Base-by-base conservation (phyloP, 2,329 filamentous ascomycete species). In the Botryotinia globosa region DNA sequence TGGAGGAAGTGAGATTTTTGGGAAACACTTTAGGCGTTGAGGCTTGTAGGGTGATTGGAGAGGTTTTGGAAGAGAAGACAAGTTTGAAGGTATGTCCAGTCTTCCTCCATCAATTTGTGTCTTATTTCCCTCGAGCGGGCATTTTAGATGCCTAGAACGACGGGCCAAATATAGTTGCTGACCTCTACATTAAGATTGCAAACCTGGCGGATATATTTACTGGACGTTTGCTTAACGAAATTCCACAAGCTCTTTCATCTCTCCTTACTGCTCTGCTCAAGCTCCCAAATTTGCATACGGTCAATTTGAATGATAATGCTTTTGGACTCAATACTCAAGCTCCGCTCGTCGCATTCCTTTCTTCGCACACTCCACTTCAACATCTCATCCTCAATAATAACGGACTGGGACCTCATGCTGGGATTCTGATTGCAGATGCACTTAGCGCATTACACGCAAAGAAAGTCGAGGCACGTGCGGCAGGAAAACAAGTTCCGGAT, bases 121-220 rank as follows among this genome's bases (percentile, higher is more conserved):
- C 44, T 72, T 51, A 68, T 44, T 54, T 10, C 4, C 16, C n/a
- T 20, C n/a, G 51, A 32, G n/a, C 7, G n/a, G 18, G 18, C 39
- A 29, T 32, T 32, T 54, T 25, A 25, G n/a, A 64, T 39, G 59
- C 8, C 29, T 44, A 54, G 20, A 54, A 51, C 22, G 32, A 48
- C 2, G 10, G 32, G 29, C 56, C 58, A 65, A 42, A 37, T 37
- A n/a, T 34, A 51, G 22, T 71, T 63, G 69, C 25, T 59, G 16
- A 69, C 48, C 42, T 29, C 74, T 81, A 18, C 25, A n/a, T 66
- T 48, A 78, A 91, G 89, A 85, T 91, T 80, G 94, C 93, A 80
- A 97, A 98, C 84, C 87, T 99, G 73, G 94, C 94, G 82, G 96
- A 99, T 82, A 97, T 99, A 85, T 99, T 98, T 85, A 99, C 96